These are phyloP conservation scores for Anaeromyces robustus DNA, from an alignment of 192 early-diverging fungal species.

Conservation along the genomic window DNA sequence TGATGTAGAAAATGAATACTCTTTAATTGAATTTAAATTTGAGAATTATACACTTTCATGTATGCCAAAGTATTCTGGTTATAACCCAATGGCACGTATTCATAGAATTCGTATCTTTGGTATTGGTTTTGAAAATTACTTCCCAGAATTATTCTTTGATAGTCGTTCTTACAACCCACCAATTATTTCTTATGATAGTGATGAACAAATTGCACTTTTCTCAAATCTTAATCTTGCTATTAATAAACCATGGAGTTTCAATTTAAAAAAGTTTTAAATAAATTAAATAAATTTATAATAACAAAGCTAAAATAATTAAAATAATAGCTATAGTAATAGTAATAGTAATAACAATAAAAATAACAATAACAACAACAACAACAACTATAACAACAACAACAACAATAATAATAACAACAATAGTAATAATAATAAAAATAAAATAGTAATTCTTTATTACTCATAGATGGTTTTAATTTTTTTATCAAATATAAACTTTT, in stretches of 20 bases:
- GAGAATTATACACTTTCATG: background rate
- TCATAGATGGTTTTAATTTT: too few relatives aligned
- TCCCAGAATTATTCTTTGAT: background rate
- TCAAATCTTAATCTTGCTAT: background rate
- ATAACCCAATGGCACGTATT: background rate
- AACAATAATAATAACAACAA: too few relatives aligned
- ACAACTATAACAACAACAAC: too few relatives aligned
- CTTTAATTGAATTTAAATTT: background rate
- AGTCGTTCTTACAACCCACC: background rate
- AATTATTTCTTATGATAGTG: background rate
- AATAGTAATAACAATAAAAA: too few relatives aligned
- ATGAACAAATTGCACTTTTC: background rate
- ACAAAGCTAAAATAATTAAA: too few relatives aligned
- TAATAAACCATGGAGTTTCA: background rate
- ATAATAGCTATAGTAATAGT: too few relatives aligned
- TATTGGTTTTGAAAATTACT: background rate
- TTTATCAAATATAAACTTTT: too few relatives aligned
- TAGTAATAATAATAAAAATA: too few relatives aligned
- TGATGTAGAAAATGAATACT: constrained; percentile 8
- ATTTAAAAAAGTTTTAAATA: background rate
- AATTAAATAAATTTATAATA: too few relatives aligned
- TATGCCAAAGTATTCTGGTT: background rate
- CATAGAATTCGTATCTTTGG: background rate
- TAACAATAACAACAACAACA: too few relatives aligned
- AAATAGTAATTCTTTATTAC: too few relatives aligned